Base-by-base conservation (phyloP, 345 rosid genomes). In the Conringia planisiliqua region DNA sequence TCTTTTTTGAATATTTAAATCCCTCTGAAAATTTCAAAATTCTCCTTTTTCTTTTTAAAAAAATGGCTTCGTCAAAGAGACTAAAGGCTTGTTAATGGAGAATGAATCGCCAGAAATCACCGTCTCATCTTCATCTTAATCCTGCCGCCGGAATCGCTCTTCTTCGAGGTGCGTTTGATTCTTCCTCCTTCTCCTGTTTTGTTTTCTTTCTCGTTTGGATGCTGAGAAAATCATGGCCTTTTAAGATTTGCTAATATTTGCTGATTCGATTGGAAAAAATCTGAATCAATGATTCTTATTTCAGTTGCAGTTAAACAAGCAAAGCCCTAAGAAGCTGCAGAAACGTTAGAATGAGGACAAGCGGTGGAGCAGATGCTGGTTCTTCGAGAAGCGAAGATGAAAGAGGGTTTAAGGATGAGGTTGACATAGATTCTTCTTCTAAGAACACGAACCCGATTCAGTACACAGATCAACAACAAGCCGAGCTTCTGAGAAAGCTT, bases 401-500 rank as follows among this genome's bases (percentile, higher is more conserved):
- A 35, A 51, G 17, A 60, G 11, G 12, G 38, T 59, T 59, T 10
- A 46, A 46, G 13, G 65, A 29, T 16, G 65, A 46, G 16, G 38
- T 22, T 22, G 55, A 52, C 16, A 38, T 10, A 14, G 51, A 47
- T 62, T 1, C 69, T 12, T 72, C 68, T 27, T 38, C 59, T 22
- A 54, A 62, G 18, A 61, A 26, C 10, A 27, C 68, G 1, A 74
- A 16, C n/a, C 42, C 48, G 6, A 12, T 35, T 57, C 68, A 52
- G 2, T 29, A 70, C 77, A 29, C 72, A 6, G 78, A 61, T n/a
- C 68, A 73, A 70, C 79, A 70, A 47, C 79, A 73, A 52, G 79
- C 79, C 0, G 82, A 79, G 65, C 67, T 79, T 44, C 2, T 79
- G 0, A 68, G 75, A 48, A 73, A 79, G 22, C 74, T 79, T 14